These are phyloP conservation scores for Arthrobotrys conoides DNA, from an alignment of 2,329 filamentous ascomycete species.

Conservation along the genomic window DNA sequence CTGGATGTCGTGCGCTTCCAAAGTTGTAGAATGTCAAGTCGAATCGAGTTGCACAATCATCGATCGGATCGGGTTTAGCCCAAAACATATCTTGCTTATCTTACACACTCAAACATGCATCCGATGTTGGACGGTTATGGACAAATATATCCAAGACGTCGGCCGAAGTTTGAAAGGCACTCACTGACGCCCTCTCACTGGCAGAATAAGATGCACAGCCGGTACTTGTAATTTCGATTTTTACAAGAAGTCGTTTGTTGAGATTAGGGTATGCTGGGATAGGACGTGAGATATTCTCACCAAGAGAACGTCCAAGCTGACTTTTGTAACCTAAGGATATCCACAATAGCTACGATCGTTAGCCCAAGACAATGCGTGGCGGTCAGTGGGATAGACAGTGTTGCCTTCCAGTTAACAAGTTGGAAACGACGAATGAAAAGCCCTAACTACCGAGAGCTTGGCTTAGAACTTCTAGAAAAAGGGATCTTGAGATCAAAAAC, in stretches of 20 bases:
- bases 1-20: conserved; percentile 34
- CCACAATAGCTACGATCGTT: conserved; percentile 21
- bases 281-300: conserved; percentile 28
- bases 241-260: conserved; percentile 5
- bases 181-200: neutral
- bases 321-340: conserved; percentile 27
- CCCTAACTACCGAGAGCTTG: conserved; percentile 37
- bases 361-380: conserved; percentile 31
- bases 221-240: conserved; percentile 29
- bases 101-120: conserved; percentile 11
- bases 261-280: conserved; percentile 24
- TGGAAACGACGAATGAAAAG: conserved; percentile 35
- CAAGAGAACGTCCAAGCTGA: conserved; percentile 23
- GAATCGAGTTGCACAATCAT: conserved; percentile 37
- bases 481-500: conserved; percentile 30
- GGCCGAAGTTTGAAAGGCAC: conserved; percentile 38
- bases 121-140: conserved; percentile 35
- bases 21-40: conserved; percentile 17
- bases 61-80: neutral
- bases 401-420: conserved; percentile 9
- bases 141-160: conserved; percentile 8
- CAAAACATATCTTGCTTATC: neutral
- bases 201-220: neutral
- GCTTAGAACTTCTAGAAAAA: conserved; percentile 44
- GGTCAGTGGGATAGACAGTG: neutral